A percentile compares a stretch with the other conserved stretches of the same genome.
phyloP scores from a whole-genome alignment of 2,329 filamentous ascomycete species.

The Microsporum ferrugineum region DNA sequence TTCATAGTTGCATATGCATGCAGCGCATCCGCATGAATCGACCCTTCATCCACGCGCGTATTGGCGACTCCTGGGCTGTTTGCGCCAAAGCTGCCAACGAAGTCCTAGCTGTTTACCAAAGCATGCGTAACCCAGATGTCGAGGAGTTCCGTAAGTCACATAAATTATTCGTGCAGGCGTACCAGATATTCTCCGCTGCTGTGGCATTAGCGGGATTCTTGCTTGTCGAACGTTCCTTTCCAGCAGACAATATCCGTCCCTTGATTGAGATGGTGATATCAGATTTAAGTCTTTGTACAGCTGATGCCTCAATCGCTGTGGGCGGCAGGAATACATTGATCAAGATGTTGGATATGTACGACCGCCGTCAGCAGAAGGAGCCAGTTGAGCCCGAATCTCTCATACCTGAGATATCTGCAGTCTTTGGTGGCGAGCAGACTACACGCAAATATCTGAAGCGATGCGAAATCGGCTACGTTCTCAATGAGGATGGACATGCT shows the following conservation, averaged over 20 bases:
- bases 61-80: constrained; percentile 16
- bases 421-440: constrained; percentile 20
- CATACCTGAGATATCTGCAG: constrained; percentile 17
- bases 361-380: constrained; percentile 14
- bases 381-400: constrained; percentile 16
- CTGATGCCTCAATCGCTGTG: constrained; percentile 13
- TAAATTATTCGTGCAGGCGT: constrained; percentile 19
- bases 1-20: constrained; percentile 20
- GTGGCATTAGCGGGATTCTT: constrained; percentile 20
- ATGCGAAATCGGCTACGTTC: constrained; percentile 14
- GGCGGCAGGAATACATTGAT: constrained; percentile 19
- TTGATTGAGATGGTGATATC: constrained; percentile 20
- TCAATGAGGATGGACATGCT: constrained; percentile 9
- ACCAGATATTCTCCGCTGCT: constrained; percentile 21
- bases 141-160: constrained; percentile 16
- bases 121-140: constrained; percentile 16
- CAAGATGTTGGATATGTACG: constrained; percentile 20
- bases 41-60: constrained; percentile 18
- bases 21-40: constrained; percentile 21
- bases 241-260: constrained; percentile 16
- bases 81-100: constrained; percentile 19
- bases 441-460: constrained; percentile 21
- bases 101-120: constrained; percentile 17
- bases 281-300: constrained; percentile 16
- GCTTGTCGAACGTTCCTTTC: constrained; percentile 20